Conservation (phyloP, 345 rosid species). For the Clausena lansium region DNA sequence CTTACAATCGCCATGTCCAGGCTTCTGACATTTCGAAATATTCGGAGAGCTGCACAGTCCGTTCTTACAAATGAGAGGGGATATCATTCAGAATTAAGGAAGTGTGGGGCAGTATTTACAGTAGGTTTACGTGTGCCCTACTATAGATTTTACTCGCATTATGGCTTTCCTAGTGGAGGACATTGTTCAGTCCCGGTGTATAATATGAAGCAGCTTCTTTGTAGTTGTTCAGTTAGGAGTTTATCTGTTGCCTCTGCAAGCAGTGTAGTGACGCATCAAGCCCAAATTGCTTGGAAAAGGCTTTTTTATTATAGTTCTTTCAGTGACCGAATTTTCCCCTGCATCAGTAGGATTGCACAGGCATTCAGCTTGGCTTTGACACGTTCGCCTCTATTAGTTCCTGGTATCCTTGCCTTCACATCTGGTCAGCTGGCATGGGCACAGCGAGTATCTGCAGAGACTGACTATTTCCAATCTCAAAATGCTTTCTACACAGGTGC, state of each 20-base stretch:
- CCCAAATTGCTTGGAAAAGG: slow-evolving; percentile 63
- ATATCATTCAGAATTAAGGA: slow-evolving; percentile 27
- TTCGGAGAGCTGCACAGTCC: slow-evolving; percentile 36
- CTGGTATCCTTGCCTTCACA: slow-evolving; percentile 58
- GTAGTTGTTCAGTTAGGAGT: slow-evolving; percentile 30
- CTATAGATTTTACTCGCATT: slow-evolving; percentile 32
- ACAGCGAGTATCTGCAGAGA: slow-evolving; percentile 39
- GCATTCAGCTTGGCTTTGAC: slow-evolving; percentile 73
- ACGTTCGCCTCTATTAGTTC: slow-evolving; percentile 57
- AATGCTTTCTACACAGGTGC: slow-evolving; percentile 54
- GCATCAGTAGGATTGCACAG: slow-evolving; percentile 60
- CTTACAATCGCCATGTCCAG: slow-evolving; percentile 56
- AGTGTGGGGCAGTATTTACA: slow-evolving; percentile 35
- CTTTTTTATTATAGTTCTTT: slow-evolving; percentile 40
- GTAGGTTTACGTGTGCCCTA: slow-evolving; percentile 41
- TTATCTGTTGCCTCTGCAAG: slow-evolving; percentile 42
- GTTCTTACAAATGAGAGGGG: slow-evolving; percentile 28
- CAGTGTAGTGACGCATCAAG: slow-evolving; percentile 40
- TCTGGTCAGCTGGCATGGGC: slow-evolving; percentile 64
- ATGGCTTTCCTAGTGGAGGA: slow-evolving; percentile 31
- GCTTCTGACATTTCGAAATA: slow-evolving; percentile 45
- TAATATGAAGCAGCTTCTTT: slow-evolving; percentile 33
- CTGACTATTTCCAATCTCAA: slow-evolving; percentile 45
- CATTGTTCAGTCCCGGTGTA: slow-evolving; percentile 19
- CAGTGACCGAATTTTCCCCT: slow-evolving; percentile 30